Evolutionary conservation across 176 grass and related monocot species (phyloP).

Genomic region (Carex cristatella): DNA sequence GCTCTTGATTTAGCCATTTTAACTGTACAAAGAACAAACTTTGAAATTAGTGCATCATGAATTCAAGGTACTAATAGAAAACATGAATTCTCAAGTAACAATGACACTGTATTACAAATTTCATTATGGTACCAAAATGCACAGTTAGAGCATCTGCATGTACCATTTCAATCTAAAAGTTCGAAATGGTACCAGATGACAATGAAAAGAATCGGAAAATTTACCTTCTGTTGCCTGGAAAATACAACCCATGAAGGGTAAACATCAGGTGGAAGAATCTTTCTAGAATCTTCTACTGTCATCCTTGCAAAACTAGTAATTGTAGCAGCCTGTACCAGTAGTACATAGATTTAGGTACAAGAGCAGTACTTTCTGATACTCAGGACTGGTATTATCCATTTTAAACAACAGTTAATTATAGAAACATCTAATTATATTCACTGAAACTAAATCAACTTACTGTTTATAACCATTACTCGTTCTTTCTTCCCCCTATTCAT

Average conservation of each 20-base stretch:
- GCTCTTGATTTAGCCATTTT: conserved; percentile 93
- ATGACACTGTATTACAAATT: neutral
- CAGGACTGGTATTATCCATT: neutral
- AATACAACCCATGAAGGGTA: conserved; percentile 99
- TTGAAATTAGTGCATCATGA: neutral
- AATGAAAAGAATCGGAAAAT: neutral
- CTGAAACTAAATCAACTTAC: neutral
- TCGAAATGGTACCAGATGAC: too few species aligned
- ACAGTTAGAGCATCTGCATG: too few species aligned
- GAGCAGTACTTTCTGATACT: neutral
- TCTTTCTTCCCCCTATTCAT: neutral
- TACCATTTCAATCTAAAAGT: too few species aligned
- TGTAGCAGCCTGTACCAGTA: conserved; percentile 61
- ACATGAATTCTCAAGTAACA: neutral
- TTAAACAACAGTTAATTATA: neutral
- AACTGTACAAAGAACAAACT: conserved; percentile 42
- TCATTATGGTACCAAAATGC: neutral
- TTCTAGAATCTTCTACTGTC: conserved; percentile 82
- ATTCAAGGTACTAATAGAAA: neutral
- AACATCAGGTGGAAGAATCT: conserved; percentile 57
- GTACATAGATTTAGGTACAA: neutral
- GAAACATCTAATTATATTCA: neutral
- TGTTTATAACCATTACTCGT: too few species aligned
- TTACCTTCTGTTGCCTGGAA: conserved; percentile 75
- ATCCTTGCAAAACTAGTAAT: conserved; percentile 82